phyloP scores from a whole-genome alignment of 352 stramenopile species.

The Globisporangium cylindrosporum region DNA sequence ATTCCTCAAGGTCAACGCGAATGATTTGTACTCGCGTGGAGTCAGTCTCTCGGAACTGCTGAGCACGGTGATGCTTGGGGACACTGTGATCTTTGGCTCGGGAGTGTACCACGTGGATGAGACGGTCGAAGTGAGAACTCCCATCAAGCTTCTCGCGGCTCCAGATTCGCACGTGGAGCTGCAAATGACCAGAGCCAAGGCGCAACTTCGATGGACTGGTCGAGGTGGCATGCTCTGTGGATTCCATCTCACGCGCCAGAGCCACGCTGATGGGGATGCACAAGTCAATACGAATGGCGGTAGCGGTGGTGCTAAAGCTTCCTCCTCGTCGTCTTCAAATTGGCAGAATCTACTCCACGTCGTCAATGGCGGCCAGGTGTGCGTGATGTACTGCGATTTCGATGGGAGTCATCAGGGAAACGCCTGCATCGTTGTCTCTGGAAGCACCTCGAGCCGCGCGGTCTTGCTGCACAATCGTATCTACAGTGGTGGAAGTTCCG shows the following conservation, averaged over 20 bases:
- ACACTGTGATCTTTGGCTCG: slow-evolving; percentile 64
- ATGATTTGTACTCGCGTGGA: slow-evolving; percentile 33
- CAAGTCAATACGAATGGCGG: not conserved
- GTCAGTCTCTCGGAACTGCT: slow-evolving; percentile 30
- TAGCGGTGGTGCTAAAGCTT: not conserved
- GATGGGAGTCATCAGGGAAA: slow-evolving; percentile 63
- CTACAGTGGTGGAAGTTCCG: slow-evolving; percentile 51
- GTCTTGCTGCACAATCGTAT: slow-evolving; percentile 63
- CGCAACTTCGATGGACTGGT: slow-evolving; percentile 56
- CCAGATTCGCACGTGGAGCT: slow-evolving; percentile 66
- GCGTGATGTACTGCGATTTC: slow-evolving; percentile 68
- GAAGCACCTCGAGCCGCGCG: slow-evolving; percentile 33
- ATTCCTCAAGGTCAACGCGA: slow-evolving; percentile 48
- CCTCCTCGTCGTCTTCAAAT: slow-evolving; percentile 16
- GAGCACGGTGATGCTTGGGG: slow-evolving; percentile 24
- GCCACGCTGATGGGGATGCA: not conserved
- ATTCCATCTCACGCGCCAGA: slow-evolving; percentile 54
- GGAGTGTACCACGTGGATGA: slow-evolving; percentile 64
- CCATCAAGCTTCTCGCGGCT: slow-evolving; percentile 45
- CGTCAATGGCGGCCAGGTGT: slow-evolving; percentile 35
- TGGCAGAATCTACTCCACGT: slow-evolving; percentile 70
- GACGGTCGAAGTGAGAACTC: slow-evolving; percentile 40
- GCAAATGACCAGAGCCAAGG: slow-evolving; percentile 47
- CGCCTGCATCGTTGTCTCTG: slow-evolving; percentile 59
- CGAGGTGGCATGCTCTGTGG: slow-evolving; percentile 58